Evolutionary conservation across 768 basidiomycete genomes (phyloP).

Genomic region (Auricularia heimuer): DNA sequence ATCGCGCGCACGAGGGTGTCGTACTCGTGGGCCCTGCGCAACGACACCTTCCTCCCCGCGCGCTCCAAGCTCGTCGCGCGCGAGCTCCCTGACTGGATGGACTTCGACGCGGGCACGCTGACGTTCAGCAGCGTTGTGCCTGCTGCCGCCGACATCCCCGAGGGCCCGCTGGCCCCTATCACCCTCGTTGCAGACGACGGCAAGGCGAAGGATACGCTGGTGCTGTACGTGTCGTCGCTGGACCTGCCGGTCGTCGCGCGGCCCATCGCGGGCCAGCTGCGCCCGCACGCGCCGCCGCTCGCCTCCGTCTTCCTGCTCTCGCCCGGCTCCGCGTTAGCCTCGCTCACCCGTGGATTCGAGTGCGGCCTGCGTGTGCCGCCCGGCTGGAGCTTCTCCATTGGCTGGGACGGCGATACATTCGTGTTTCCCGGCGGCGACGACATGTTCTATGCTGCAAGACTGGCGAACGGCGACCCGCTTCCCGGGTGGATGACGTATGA

Average conservation of each 20-base stretch:
- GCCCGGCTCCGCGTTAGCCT: slow-evolving; percentile 46
- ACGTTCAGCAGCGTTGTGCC: slow-evolving; percentile 66
- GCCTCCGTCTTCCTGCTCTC: slow-evolving; percentile 68
- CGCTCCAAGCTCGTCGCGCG: slow-evolving; percentile 17
- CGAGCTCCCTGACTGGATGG: slow-evolving; percentile 70
- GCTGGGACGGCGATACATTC: slow-evolving; percentile 62
- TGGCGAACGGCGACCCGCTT: slow-evolving; percentile 56
- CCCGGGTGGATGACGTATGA: slow-evolving; percentile 74
- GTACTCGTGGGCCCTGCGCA: slow-evolving; percentile 63
- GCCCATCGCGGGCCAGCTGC: slow-evolving; percentile 53
- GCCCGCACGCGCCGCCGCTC: slow-evolving; percentile 46
- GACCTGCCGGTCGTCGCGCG: slow-evolving; percentile 43
- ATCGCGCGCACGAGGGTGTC: slow-evolving; percentile 58
- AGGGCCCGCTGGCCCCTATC: slow-evolving; percentile 26
- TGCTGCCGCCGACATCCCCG: slow-evolving; percentile 50
- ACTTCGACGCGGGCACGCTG: slow-evolving; percentile 49
- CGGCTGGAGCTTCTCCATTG: slow-evolving; percentile 85
- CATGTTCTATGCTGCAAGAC: slow-evolving; percentile 55
- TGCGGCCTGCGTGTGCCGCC: slow-evolving; percentile 59
- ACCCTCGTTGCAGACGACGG: slow-evolving; percentile 45
- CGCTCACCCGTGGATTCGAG: slow-evolving; percentile 15
- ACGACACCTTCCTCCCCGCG: slow-evolving; percentile 45
- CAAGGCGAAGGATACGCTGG: slow-evolving; percentile 36
- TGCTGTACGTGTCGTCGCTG: slow-evolving; percentile 44
- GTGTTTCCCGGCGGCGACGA: slow-evolving; percentile 21